Evolutionary conservation across 768 basidiomycete genomes (phyloP).

Genomic region (Lactarius akahatsu): DNA sequence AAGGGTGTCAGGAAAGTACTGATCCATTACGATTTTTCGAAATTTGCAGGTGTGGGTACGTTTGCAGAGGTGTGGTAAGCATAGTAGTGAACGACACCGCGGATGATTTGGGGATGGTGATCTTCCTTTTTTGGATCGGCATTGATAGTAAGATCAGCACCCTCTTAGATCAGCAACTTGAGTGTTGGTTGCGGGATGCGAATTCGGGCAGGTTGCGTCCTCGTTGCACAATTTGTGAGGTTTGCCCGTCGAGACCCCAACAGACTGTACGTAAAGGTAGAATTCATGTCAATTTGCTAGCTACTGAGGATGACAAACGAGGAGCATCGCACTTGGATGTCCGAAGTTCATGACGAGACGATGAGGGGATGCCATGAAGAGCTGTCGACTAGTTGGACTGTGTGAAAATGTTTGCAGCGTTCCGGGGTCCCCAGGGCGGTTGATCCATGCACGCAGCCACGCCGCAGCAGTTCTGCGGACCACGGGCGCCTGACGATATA

Average conservation of each 20-base stretch:
- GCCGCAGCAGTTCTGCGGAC: constrained; percentile 3
- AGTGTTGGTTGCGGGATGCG: background rate
- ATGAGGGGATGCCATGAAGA: background rate
- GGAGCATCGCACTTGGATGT: background rate
- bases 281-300: background rate
- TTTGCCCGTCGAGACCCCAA: background rate
- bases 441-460: background rate
- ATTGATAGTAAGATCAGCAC: background rate
- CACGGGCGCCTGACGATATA: background rate
- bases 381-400: background rate
- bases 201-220: background rate
- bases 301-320: background rate
- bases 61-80: no score
- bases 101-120: background rate
- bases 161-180: background rate
- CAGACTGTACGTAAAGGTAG: background rate
- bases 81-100: background rate
- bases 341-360: background rate
- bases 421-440: constrained; percentile 1
- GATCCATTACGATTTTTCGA: no score
- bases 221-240: background rate
- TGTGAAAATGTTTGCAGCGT: background rate
- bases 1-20: no score
- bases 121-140: background rate
- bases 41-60: no score